These are phyloP conservation scores for Xylaria arbuscula DNA, from an alignment of 2,329 filamentous ascomycete genomes.

Conservation along the genomic window DNA sequence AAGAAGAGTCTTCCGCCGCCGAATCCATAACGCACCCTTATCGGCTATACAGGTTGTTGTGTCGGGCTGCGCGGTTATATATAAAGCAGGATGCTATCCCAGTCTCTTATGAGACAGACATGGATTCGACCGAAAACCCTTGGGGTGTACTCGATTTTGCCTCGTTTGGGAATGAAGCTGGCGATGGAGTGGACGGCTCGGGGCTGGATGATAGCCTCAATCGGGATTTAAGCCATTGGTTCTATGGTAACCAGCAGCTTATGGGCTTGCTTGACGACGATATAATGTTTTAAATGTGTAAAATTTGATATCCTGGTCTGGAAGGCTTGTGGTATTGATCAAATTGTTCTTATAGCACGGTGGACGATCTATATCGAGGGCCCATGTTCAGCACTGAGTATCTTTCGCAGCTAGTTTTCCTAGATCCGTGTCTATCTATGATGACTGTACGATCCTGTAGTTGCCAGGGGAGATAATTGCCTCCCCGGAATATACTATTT, in stretches of 20 bases:
- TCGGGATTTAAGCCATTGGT: slow-evolving; percentile 43
- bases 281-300: slow-evolving; percentile 31
- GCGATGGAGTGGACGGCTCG: background rate
- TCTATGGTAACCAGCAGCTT: slow-evolving; percentile 45
- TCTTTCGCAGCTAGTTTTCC: background rate
- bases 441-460: slow-evolving; percentile 4
- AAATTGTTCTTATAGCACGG: background rate
- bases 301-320: background rate
- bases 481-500: slow-evolving; percentile 1
- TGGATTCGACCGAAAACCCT: slow-evolving; percentile 3
- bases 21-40: slow-evolving; percentile 49
- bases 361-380: background rate
- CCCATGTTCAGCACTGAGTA: background rate
- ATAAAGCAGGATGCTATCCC: slow-evolving; percentile 34
- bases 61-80: slow-evolving; percentile 49
- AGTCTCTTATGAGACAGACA: background rate
- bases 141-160: slow-evolving; percentile 36
- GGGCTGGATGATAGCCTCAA: background rate
- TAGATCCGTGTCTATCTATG: background rate
- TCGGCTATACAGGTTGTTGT: slow-evolving; percentile 51
- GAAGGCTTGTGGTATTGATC: background rate
- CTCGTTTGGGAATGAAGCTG: slow-evolving; percentile 23
- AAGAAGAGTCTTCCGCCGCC: slow-evolving; percentile 6
- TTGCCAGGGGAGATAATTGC: background rate
- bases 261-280: slow-evolving; percentile 43